Base-by-base conservation (phyloP, 768 basidiomycete species). In the Pleurotus sapidus region DNA sequence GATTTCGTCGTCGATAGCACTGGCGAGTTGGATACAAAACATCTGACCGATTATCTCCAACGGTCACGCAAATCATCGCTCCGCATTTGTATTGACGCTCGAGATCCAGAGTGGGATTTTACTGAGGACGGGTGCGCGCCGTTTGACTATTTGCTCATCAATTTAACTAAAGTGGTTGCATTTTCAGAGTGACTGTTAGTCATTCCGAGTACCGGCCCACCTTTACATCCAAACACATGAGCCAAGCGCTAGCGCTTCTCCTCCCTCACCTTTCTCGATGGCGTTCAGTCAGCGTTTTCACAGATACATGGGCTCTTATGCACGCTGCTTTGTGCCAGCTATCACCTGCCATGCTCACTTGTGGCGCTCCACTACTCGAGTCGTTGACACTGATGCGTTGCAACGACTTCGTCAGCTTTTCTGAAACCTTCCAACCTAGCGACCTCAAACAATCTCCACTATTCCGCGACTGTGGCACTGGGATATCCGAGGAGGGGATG, bases 261-360 rank as follows among this genome's bases (percentile, higher is more conserved):
- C 66, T 82, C 4, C 80, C 80, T 17, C 79, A 84, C 59, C 61
- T 84, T 46, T 59, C 62, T 6, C 79, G 84, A 20, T 84, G 83
- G 78, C 75, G 77, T 14, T 81, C 81, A 4, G 64, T 86, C 40
- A 72, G 70, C 18, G 77, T 86, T 61, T 72, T 83, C 40, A 82
- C 82, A 25, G 82, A 85, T 63, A 74, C 78, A 6, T 84, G 77
- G 77, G 72, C 75, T n/a, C 83, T 83, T 12, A 82, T 87, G 81
- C 74, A 79, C 60, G 65, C 72, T 48, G 83, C 81, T 9, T 72
- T 87, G 15, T 61, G 66, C 23, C 66, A 70, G 8, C 74, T 86
- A 37, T 79, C 81, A 59, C 68, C 70, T 6, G 53, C 61, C 12
- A 64, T 79, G 54, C 60, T 65, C 30, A 62, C 67, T 14, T 47